Evolutionary conservation across 2,329 filamentous ascomycete species (phyloP).

Genomic region (Cryoendolithus antarcticus): DNA sequence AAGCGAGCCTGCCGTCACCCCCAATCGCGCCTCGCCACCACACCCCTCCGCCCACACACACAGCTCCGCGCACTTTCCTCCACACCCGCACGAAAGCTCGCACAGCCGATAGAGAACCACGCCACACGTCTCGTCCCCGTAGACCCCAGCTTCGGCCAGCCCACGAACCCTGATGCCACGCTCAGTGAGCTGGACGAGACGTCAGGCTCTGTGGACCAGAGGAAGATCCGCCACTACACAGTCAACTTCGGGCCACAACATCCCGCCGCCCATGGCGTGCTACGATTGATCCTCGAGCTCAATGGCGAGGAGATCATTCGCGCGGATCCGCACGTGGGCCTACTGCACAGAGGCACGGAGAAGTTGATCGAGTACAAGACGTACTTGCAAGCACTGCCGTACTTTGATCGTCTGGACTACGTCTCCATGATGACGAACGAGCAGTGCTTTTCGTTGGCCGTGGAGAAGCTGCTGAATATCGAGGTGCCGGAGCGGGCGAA

Average conservation of each 20-base stretch:
- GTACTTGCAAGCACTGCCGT: constrained; percentile 92
- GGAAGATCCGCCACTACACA: constrained; percentile 97
- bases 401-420: constrained; percentile 98
- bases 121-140: constrained; percentile 53
- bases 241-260: constrained; percentile 99
- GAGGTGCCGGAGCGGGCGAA: constrained; percentile 93
- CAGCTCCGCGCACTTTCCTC: constrained; percentile 53
- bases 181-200: constrained; percentile 32
- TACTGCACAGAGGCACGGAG: constrained; percentile 94
- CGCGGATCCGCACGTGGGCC: constrained; percentile 89
- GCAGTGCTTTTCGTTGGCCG: constrained; percentile 88
- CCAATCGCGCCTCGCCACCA: constrained; percentile 30
- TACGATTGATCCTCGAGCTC: constrained; percentile 92
- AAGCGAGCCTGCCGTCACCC: constrained; percentile 53
- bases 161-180: constrained; percentile 34
- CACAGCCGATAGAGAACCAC: constrained; percentile 39
- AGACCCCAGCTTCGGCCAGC: constrained; percentile 49
- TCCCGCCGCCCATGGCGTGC: constrained; percentile 93
- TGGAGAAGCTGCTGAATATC: constrained; percentile 95
- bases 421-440: constrained; percentile 99
- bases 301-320: constrained; percentile 96
- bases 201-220: constrained; percentile 41
- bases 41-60: constrained; percentile 20
- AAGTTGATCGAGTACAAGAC: constrained; percentile 99
- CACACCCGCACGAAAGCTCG: constrained; percentile 50